Evolutionary conservation across 345 rosid genomes (phyloP).

Genomic region (Dipteronia sinensis): DNA sequence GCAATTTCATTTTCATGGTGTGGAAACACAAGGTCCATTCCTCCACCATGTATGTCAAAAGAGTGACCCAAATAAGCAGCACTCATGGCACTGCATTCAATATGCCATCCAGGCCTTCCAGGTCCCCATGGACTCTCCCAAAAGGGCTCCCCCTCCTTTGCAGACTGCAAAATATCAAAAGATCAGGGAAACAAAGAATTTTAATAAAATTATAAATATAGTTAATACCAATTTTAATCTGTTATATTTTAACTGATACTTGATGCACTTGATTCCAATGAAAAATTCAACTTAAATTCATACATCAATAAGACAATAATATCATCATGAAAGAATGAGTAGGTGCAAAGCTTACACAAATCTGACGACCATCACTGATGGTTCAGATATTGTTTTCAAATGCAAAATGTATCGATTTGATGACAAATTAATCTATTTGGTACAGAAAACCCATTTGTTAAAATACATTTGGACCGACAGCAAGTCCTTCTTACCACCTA

Average conservation of each 20-base stretch:
- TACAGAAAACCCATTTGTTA: background rate
- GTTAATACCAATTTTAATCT: background rate
- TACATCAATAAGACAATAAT: background rate
- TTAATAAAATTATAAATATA: background rate
- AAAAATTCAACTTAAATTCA: background rate
- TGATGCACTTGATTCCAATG: background rate
- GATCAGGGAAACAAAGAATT: background rate
- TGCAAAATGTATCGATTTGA: too few relatives aligned
- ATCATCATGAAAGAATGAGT: background rate
- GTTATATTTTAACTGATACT: background rate
- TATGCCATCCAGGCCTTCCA: constrained; percentile 99
- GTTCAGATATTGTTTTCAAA: background rate
- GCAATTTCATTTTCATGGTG: constrained; percentile 99
- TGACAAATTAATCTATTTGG: too few relatives aligned
- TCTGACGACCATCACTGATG: background rate
- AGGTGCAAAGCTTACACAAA: background rate
- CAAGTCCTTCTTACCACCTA: background rate
- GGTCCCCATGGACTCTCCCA: constrained; percentile 99
- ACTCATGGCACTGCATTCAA: constrained; percentile 97
- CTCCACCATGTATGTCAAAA: constrained; percentile 97
- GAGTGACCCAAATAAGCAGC: constrained; percentile 82
- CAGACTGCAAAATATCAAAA: constrained; percentile 49
- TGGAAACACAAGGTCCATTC: constrained; percentile 98
- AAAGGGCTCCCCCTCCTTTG: constrained; percentile 85
- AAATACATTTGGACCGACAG: background rate